Conservation (phyloP, 441 rosid species). For the Flueggea neowawraea region DNA sequence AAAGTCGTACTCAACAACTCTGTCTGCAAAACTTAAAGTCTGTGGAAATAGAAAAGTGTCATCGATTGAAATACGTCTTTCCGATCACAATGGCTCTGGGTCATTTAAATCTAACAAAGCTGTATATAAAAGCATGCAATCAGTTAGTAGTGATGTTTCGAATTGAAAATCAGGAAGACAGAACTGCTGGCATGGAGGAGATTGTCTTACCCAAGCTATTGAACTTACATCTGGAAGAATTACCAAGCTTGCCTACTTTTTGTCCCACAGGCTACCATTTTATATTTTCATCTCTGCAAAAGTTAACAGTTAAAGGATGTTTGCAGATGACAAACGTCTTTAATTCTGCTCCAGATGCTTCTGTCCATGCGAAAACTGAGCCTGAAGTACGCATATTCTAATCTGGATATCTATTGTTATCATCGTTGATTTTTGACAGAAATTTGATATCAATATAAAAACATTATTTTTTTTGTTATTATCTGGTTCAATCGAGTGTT, state of each 20-base stretch:
- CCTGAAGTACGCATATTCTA: too few species aligned
- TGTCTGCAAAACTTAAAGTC: conserved; percentile 3
- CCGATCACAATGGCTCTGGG: background rate
- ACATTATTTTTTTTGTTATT: too few species aligned
- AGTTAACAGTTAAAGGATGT: background rate
- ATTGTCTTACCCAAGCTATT: conserved; percentile 9
- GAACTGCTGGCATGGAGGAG: background rate
- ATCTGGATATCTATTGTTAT: too few species aligned
- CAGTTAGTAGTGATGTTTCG: background rate
- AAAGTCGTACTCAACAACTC: too few species aligned
- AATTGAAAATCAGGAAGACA: background rate
- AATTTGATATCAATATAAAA: too few species aligned
- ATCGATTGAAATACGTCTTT: background rate
- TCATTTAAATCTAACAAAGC: background rate
- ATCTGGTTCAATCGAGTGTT: too few species aligned
- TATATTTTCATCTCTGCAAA: background rate
- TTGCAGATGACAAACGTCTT: too few species aligned
- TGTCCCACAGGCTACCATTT: background rate
- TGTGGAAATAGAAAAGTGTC: background rate
- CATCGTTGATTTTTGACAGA: too few species aligned
- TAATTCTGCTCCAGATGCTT: too few species aligned
- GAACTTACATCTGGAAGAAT: background rate
- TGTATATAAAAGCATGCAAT: background rate
- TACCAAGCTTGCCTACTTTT: conserved; percentile 1
- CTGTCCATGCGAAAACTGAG: too few species aligned